Evolutionary conservation across 78 protist species (phyloP).

Genomic region (Tieghemostelium lacteum): DNA sequence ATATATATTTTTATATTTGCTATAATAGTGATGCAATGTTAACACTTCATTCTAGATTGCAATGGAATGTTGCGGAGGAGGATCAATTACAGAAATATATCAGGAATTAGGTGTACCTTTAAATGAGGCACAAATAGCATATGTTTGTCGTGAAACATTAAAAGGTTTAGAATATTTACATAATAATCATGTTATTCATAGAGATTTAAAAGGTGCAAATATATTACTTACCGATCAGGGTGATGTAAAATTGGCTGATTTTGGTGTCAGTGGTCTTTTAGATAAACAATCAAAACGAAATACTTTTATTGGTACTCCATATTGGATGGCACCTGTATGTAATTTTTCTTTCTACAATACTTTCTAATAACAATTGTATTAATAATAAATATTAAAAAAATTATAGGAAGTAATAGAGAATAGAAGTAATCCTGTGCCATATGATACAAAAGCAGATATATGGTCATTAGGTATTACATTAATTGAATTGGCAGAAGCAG

Average conservation of each 20-base stretch:
- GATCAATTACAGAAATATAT: slow-evolving; percentile 82
- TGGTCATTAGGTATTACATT: slow-evolving; percentile 84
- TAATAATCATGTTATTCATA: slow-evolving; percentile 78
- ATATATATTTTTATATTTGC: too few relatives aligned
- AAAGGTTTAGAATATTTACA: slow-evolving; percentile 89
- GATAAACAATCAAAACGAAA: slow-evolving; percentile 69
- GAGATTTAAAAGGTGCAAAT: slow-evolving; percentile 90
- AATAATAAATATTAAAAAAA: neutral
- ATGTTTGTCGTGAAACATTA: slow-evolving; percentile 76
- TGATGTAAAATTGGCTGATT: slow-evolving; percentile 83
- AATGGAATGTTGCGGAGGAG: slow-evolving; percentile 87
- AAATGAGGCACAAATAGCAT: slow-evolving; percentile 74
- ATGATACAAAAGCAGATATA: slow-evolving; percentile 78
- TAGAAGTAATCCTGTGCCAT: slow-evolving; percentile 74
- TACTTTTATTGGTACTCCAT: slow-evolving; percentile 85
- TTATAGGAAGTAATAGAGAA: slow-evolving; percentile 39
- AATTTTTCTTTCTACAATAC: too few relatives aligned
- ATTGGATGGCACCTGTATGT: slow-evolving; percentile 88
- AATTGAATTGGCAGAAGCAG: slow-evolving; percentile 82
- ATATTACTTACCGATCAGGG: slow-evolving; percentile 73
- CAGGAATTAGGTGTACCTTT: slow-evolving; percentile 77
- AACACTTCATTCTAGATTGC: slow-evolving; percentile 32
- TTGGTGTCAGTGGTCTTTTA: slow-evolving; percentile 74
- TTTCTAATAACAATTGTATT: neutral
- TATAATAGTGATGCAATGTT: too few relatives aligned